Evolutionary conservation across 148 eudicot species (phyloP), one percentile per base, ranked within the genome.

Genomic region (Chenopodium suecicum): DNA sequence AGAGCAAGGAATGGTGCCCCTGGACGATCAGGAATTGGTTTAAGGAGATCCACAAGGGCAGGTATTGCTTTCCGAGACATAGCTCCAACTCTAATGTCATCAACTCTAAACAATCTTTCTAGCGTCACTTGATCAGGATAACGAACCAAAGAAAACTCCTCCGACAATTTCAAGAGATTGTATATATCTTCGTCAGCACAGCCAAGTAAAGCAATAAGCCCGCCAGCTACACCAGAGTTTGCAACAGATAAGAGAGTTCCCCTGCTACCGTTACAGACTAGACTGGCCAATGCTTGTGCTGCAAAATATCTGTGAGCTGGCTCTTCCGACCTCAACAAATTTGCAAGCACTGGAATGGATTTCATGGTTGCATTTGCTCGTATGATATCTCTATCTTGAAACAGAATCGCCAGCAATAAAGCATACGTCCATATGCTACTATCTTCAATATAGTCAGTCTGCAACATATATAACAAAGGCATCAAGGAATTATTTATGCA

Each of bases 211-310:
- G 91, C 78, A 78, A 95, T 90, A 73, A 95, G 93, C 54, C 98
- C 97, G 32, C 85, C 88, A 64, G 95, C 91, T 37, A 94, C 94
- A 70, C 99, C 99, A 65, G 99, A 95, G 83, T 95, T 95, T 23
- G 97, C 98, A 83, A 95, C 95, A 71, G 99, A 94, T 66, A 95
- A 86, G 82, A 95, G 97, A 79, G 99, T 95, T 54, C 98, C 99
- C 71, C 97, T 86, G 90, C 98, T 95, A 73, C 99, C 98, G 82
- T 95, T 88, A 80, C 99, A 95, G 76, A 94, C 98, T 27, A 94
- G 89, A 81, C 99, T 95, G 82, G 97, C 92, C 84, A 94, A 83
- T 74, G 89, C 97, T 88, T 95, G 99, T 66, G 99, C 99, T 32
- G 98, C 95, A 89, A 92, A 95, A 85, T 95, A 95, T 87, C 94